Base-by-base conservation (phyloP, 179 eudicot species). In the Sideroxylon spinosum region DNA sequence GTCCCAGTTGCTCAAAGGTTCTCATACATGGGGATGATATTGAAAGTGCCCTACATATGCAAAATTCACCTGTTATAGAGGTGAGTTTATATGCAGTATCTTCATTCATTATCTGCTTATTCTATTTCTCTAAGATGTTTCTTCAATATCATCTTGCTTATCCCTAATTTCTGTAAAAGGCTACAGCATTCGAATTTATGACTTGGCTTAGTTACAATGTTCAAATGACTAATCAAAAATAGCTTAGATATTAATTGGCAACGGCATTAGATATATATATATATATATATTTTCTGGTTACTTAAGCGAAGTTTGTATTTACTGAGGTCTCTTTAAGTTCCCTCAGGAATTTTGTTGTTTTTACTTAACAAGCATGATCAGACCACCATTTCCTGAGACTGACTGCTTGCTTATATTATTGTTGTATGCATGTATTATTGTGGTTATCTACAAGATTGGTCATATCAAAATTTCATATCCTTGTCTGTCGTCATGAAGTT, bases 1-100 rank as follows among this genome's bases (percentile, higher is more conserved):
- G 97, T 81, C 94, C 88, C 65, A 85, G 84, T 78, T 91, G 96
- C 84, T 85, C 85, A 69, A 82, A 82, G 84, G 79, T 89, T 86
- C 49, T 92, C 63, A 81, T 72, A 84, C 88, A 88, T 56, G 91
- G 81, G 81, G 87, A 76, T 74, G 80, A 82, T 71, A 83, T 94
- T 59, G 86, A 73, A 86, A 82, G 74, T 80, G 85, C 85, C 75
- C 64, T 90, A 72, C 83, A 81, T 83, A 85, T 83, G 77, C 85
- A 80, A 84, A 83, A 78, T 72, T 84, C 84, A 70, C 85, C 88
- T 74, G 89, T 90, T 75, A 63, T 57, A 49, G 96, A 92, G 94
- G 98, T 81, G 87, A 78, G 78, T 73, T 68, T 56, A 14, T 64
- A 14, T 67, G 6, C 53, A 37, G 44, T 48, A 29, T 59, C 49